Evolutionary conservation across 108 stramenopile genomes (phyloP), one percentile per base, ranked within the genome.

Genomic region (Skeletonema potamos): DNA sequence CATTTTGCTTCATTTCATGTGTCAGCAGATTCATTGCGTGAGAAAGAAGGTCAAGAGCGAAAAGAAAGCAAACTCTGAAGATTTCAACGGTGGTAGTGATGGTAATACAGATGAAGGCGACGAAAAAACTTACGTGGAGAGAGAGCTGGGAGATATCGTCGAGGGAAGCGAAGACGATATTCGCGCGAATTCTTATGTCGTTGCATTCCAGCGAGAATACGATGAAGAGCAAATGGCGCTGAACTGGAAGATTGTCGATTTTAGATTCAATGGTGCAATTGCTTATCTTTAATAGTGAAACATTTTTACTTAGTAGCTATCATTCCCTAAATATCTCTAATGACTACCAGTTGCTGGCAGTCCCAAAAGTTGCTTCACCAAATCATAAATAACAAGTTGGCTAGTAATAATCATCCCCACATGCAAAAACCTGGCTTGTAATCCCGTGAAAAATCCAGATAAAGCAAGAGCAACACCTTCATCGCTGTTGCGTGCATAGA

Each of bases 1-100:
- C 30, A 91, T 98, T 54, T 61, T 97, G 18, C 63, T 97, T 15
- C 96, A 96, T 82, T 97, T 96, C 78, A 96, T 98, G 96, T 92
- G 92, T 56, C 99, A 99, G 82, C 98, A 99, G 86, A 98, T 99
- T 72, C 96, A 99, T 86, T 99, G 99, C 72, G 92, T 99, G 17
- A 70, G 91, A 46, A 96, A 97, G 77, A 93, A 95, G 39, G 55
- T 76, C 72, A 66, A 82, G 82, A 77, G 66, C 26, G 83, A 78
- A 8, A 22, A 32, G 32, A 62, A 62, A 11, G 83, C 73, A 18
- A 78, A 81, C 43, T 76, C 74, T 51, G 90, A 88, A 62, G 58
- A 86, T 24, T 44, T 81, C 24, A 79, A 74, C 22, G 68, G 62
- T 46, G 76, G 72, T 28, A 82, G 72, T 59, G 87, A 84, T 56